Conservation (phyloP, 345 rosid genomes). For the Geranium brycei region DNA sequence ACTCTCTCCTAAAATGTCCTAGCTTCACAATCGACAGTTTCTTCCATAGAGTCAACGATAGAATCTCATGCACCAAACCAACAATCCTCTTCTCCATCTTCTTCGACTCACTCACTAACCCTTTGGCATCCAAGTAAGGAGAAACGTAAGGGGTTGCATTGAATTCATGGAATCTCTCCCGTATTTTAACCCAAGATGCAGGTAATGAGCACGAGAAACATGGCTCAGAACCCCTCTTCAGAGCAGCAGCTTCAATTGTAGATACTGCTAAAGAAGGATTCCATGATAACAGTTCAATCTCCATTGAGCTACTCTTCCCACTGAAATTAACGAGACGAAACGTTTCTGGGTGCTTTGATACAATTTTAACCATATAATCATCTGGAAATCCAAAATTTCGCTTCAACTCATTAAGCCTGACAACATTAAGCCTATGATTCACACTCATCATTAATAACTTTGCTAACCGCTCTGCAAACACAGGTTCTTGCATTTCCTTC, state of each 20-base stretch:
- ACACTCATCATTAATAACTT: slow-evolving; percentile 76
- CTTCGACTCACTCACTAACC: slow-evolving; percentile 40
- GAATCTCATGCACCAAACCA: slow-evolving; percentile 65
- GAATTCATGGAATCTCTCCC: slow-evolving; percentile 63
- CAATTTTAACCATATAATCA: slow-evolving; percentile 67
- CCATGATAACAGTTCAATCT: slow-evolving; percentile 77
- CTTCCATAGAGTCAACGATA: slow-evolving; percentile 74
- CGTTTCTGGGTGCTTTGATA: slow-evolving; percentile 46
- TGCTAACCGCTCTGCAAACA: slow-evolving; percentile 40
- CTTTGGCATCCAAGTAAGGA: slow-evolving; percentile 38
- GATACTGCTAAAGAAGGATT: slow-evolving; percentile 57
- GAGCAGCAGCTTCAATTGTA: slow-evolving; percentile 51
- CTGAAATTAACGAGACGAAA: slow-evolving; percentile 52
- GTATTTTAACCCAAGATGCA: slow-evolving; percentile 57
- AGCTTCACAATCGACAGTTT: slow-evolving; percentile 67
- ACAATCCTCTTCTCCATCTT: slow-evolving; percentile 72
- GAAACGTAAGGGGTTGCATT: slow-evolving; percentile 65
- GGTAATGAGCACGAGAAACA: slow-evolving; percentile 56
- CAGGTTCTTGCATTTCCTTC: slow-evolving; percentile 55
- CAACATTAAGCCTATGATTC: slow-evolving; percentile 60
- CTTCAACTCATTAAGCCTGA: slow-evolving; percentile 57
- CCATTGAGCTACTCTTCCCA: slow-evolving; percentile 87
- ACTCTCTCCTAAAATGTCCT: slow-evolving; percentile 76
- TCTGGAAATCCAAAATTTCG: slow-evolving; percentile 71
- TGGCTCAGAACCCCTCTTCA: slow-evolving; percentile 36